phyloP scores from a whole-genome alignment of 2,329 filamentous ascomycete species.

The Calonectria montana region DNA sequence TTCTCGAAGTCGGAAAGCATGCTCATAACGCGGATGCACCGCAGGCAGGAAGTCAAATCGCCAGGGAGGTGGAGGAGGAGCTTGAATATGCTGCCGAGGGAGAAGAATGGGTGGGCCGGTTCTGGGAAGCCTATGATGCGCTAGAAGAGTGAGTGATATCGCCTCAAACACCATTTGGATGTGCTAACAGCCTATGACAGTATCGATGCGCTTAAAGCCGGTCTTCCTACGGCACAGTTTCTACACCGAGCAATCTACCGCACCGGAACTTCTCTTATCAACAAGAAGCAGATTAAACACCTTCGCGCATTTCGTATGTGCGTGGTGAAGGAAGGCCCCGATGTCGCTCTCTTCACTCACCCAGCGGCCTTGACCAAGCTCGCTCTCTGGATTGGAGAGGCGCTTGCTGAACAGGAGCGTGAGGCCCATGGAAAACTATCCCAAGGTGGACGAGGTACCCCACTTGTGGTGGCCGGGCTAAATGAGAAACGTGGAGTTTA shows the following conservation, averaged over 20 bases:
- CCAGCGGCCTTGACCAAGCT: conserved; percentile 93
- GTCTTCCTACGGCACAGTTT: conserved; percentile 86
- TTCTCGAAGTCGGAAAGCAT: conserved; percentile 87
- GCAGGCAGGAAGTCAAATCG: conserved; percentile 44
- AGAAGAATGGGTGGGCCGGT: conserved; percentile 74
- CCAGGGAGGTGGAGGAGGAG: conserved; percentile 59
- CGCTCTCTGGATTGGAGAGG: conserved; percentile 93
- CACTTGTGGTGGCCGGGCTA: conserved; percentile 89
- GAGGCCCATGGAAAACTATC: conserved; percentile 77
- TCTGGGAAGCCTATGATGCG: conserved; percentile 80
- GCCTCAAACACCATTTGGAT: background rate
- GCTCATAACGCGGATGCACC: conserved; percentile 49
- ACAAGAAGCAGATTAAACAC: conserved; percentile 94
- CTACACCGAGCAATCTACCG: conserved; percentile 93
- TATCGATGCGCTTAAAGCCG: conserved; percentile 79
- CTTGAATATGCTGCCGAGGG: conserved; percentile 62
- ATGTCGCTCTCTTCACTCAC: conserved; percentile 91
- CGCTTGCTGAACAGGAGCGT: conserved; percentile 88
- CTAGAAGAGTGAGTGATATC: conserved; percentile 69
- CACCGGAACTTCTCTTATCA: conserved; percentile 89
- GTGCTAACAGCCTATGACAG: conserved; percentile 52
- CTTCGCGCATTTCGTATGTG: conserved; percentile 94
- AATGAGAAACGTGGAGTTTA: conserved; percentile 91
- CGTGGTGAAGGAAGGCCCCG: conserved; percentile 93
- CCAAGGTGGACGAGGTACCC: conserved; percentile 78